phyloP scores from a whole-genome alignment of 2,329 filamentous ascomycete species.

The Cordyceps tenuipes region DNA sequence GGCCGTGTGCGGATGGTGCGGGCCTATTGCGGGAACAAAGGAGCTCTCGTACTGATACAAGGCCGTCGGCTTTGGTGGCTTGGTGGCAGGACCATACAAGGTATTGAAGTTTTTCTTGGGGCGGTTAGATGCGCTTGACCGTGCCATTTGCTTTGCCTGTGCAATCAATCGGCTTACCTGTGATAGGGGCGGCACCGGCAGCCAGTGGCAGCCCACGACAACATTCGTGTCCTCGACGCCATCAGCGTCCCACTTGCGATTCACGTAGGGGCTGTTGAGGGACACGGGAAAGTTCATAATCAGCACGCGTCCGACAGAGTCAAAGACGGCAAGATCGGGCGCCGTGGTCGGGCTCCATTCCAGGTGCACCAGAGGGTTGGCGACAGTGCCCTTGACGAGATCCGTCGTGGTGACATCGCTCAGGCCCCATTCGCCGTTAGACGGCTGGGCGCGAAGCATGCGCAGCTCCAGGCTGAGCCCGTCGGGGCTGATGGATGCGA shows the following conservation, averaged over 20 bases:
- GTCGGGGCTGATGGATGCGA: conserved; percentile 71
- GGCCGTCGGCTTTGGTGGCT: conserved; percentile 37
- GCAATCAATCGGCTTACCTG: conserved; percentile 22
- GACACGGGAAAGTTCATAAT: conserved; percentile 64
- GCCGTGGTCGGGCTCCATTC: conserved; percentile 67
- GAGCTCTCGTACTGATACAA: conserved; percentile 62
- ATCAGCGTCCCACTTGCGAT: conserved; percentile 58
- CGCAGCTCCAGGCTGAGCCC: conserved; percentile 63
- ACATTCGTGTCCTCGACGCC: conserved; percentile 64
- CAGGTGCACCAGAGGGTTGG: conserved; percentile 67
- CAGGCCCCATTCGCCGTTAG: conserved; percentile 66
- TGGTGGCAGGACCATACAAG: conserved; percentile 55
- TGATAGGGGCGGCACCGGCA: conserved; percentile 49
- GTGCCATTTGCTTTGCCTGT: neutral
- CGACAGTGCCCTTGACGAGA: conserved; percentile 53
- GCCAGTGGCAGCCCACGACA: conserved; percentile 81
- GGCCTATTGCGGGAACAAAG: conserved; percentile 57
- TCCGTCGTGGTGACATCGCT: conserved; percentile 59
- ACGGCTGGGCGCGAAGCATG: conserved; percentile 60
- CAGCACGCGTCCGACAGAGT: conserved; percentile 67
- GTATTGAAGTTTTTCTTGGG: conserved; percentile 35
- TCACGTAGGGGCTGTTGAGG: conserved; percentile 61
- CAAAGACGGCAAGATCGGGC: conserved; percentile 75
- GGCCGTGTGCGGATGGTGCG: conserved; percentile 61
- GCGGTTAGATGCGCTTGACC: neutral